phyloP scores from a whole-genome alignment of 768 basidiomycete genomes.

The Boletus eberwhitei region DNA sequence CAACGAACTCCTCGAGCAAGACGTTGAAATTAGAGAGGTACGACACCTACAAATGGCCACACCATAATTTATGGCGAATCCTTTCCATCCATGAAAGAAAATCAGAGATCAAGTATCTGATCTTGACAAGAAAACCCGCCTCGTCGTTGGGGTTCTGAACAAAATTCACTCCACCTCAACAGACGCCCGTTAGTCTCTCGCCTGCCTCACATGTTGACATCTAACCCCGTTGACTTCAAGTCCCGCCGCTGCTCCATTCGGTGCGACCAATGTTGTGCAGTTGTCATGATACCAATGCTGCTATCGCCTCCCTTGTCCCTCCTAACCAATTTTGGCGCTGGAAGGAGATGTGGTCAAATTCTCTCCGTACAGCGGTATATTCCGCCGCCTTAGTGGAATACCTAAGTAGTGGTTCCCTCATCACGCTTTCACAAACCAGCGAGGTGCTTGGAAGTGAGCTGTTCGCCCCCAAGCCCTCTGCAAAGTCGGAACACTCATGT shows the following conservation, averaged over 20 bases:
- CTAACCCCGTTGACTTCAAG: conserved; percentile 35
- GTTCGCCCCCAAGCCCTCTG: not conserved
- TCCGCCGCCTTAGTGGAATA: conserved; percentile 65
- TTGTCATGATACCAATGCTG: conserved; percentile 48
- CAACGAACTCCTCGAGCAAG: conserved; percentile 58
- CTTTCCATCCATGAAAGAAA: conserved; percentile 46
- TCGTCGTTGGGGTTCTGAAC: conserved; percentile 72
- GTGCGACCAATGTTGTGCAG: conserved; percentile 54
- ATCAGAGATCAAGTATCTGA: conserved; percentile 73
- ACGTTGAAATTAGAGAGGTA: conserved; percentile 66
- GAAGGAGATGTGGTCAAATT: conserved; percentile 80
- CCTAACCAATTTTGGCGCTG: conserved; percentile 77
- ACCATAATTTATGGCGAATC: not conserved
- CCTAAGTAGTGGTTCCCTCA: conserved; percentile 53
- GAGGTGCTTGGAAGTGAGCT: conserved; percentile 65
- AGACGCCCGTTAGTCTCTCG: conserved; percentile 46
- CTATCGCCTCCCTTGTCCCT: conserved; percentile 60
- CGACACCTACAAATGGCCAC: conserved; percentile 6
- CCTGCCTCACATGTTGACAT: conserved; percentile 4
- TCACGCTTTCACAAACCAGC: conserved; percentile 51
- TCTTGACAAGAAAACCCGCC: conserved; percentile 71
- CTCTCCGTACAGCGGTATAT: conserved; percentile 64
- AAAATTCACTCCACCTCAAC: conserved; percentile 74
- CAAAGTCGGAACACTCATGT: conserved; percentile 4
- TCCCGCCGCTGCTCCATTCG: conserved; percentile 54